Conservation (phyloP, 495 filamentous ascomycete species). For the Lichina pygmaea region DNA sequence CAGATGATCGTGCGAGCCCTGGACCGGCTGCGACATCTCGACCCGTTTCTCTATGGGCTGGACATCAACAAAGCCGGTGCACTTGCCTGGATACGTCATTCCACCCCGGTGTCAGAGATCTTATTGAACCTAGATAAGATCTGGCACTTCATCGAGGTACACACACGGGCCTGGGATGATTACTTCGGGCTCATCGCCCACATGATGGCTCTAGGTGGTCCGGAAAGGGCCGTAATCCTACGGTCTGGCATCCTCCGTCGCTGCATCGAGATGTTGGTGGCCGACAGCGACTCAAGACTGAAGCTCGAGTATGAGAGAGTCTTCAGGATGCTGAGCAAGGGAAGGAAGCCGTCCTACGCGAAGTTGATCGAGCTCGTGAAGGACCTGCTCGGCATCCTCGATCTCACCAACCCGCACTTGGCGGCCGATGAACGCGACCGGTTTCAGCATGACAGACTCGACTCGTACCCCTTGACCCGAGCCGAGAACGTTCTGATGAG, state of each 20-base stretch:
- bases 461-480: slow-evolving; percentile 15
- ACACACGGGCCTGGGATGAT: slow-evolving; percentile 47
- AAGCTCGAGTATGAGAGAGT: slow-evolving; percentile 23
- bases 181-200: slow-evolving; percentile 42
- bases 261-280: slow-evolving; percentile 35
- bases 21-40: slow-evolving; percentile 18
- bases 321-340: slow-evolving; percentile 27
- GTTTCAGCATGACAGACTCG: slow-evolving; percentile 4
- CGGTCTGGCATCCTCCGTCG: slow-evolving; percentile 22
- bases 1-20: slow-evolving; percentile 28
- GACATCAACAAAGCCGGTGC: slow-evolving; percentile 10
- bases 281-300: slow-evolving; percentile 23
- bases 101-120: slow-evolving; percentile 23
- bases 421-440: slow-evolving; percentile 1
- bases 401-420: slow-evolving; percentile 11
- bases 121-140: slow-evolving; percentile 23
- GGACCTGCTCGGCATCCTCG: slow-evolving; percentile 15
- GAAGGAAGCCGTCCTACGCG: slow-evolving; percentile 17
- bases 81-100: slow-evolving; percentile 10
- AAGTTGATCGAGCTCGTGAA: slow-evolving; percentile 20
- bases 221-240: slow-evolving; percentile 26
- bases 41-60: slow-evolving; percentile 15
- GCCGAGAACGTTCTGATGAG: slow-evolving; percentile 9
- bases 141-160: slow-evolving; percentile 25
- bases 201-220: slow-evolving; percentile 27